Percentiles rank a stretch among this genome's conserved stretches.
Evolutionary conservation across 768 basidiomycete species (phyloP).

Genomic region (Nidularia sp.): DNA sequence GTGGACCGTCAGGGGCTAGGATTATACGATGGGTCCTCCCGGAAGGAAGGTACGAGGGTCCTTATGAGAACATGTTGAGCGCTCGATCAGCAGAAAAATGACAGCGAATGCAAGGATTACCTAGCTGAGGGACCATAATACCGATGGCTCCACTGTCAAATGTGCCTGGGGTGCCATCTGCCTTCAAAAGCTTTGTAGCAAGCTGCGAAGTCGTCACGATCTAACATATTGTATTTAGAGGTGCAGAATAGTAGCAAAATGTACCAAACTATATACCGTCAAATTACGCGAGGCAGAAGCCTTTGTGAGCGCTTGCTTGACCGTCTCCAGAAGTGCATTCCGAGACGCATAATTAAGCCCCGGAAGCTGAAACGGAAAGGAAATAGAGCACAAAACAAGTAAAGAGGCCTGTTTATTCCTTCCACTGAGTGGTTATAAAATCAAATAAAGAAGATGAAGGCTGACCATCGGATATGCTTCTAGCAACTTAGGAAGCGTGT

Average conservation of each 20-base stretch:
- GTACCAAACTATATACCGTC: constrained; percentile 35
- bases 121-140: constrained; percentile 63
- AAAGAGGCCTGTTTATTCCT: constrained; percentile 40
- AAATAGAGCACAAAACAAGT: constrained; percentile 64
- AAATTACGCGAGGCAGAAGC: constrained; percentile 42
- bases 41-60: constrained; percentile 30
- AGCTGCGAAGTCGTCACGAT: constrained; percentile 63
- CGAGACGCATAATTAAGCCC: constrained; percentile 32
- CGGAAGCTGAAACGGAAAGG: constrained; percentile 59
- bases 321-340: constrained; percentile 39
- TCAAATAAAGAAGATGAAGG: constrained; percentile 1
- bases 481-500: constrained; percentile 46
- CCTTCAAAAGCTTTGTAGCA: constrained; percentile 60
- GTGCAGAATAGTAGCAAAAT: not conserved
- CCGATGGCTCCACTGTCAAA: constrained; percentile 63
- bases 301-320: constrained; percentile 51
- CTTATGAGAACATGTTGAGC: constrained; percentile 12
- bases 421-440: not conserved
- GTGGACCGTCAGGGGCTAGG: constrained; percentile 25
- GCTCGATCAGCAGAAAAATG: not conserved
- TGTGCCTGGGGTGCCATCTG: constrained; percentile 60
- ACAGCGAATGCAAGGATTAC: constrained; percentile 24
- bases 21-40: constrained; percentile 32
- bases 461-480: constrained; percentile 42
- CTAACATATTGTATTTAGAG: constrained; percentile 2